Base-by-base conservation (phyloP, 148 eudicot genomes). In the Rhododendron henanense region DNA sequence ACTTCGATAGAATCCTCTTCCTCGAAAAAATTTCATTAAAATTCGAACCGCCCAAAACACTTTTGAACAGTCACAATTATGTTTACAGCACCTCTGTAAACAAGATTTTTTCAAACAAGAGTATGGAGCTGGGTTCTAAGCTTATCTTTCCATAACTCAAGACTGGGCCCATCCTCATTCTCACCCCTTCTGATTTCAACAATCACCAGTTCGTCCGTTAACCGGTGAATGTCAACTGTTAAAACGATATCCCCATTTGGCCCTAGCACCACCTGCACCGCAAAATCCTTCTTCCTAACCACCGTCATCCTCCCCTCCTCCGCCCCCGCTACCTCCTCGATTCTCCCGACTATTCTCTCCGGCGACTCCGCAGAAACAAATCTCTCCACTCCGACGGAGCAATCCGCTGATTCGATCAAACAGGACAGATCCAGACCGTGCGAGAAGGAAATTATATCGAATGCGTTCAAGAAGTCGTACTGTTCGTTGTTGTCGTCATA, bases 391-490 rank as follows among this genome's bases (percentile, higher is more conserved):
- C 45, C n/a, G 3, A 59, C 81, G 39, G 85, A 83, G 55, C 21
- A 59, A 15, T 39, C 84, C 25, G 83, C 33, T 28, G 88, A 74
- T 37, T 76, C 23, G 39, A 96, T 91, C 87, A 96, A 85, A 28
- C 95, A 92, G 14, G 98, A 90, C 13, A 93, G 53, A 83, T 91
- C 87, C 23, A 91, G 88, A 23, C 96, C 95, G 0, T 92, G 80
- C 2, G 98, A 94, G 50, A 85, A 90, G 35, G 94, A 92, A 0
- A 94, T 96, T 50, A 96, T 86, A 87, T 94, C 95, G 16, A 96
- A 96, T 0, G 96, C 96, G 59, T 93, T 93, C 15, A 93, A 47
- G 51, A 25, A 91, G 61, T 57, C 19, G 23, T 57, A 9, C 50
- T 47, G 0, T 59, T 85, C 11, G 3, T 67, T 28, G 18, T 28